Conservation (phyloP, 352 stramenopile species). For the Phytophthora parvispora region DNA sequence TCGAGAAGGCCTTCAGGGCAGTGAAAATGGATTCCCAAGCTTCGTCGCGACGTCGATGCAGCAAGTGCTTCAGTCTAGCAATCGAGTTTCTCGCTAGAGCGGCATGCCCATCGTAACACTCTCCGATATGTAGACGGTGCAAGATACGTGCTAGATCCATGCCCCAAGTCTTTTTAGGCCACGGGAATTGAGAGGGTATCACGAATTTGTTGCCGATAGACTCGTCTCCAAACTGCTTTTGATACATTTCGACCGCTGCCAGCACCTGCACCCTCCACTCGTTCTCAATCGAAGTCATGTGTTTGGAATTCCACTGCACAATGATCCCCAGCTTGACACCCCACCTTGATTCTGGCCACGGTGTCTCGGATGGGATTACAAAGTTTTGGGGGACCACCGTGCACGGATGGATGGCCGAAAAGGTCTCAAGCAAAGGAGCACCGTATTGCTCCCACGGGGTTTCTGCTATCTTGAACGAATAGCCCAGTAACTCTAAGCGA, state of each 20-base stretch:
- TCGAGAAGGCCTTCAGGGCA: slow-evolving; percentile 16
- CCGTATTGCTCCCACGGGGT: slow-evolving; percentile 21
- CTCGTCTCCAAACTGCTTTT: slow-evolving; percentile 6
- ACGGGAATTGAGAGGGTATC: slow-evolving; percentile 27
- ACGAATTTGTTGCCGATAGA: slow-evolving; percentile 18
- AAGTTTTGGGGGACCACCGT: slow-evolving; percentile 26
- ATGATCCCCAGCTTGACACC: slow-evolving; percentile 30
- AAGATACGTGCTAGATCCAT: slow-evolving; percentile 32
- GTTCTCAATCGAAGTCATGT: slow-evolving; percentile 25
- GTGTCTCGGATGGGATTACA: slow-evolving; percentile 25
- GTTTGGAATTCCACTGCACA: slow-evolving; percentile 32
- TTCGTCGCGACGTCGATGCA: slow-evolving; percentile 24
- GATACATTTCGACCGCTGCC: slow-evolving; percentile 24
- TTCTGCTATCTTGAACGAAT: slow-evolving; percentile 28
- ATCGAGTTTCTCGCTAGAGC: slow-evolving; percentile 18
- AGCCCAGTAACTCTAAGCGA: slow-evolving; percentile 22
- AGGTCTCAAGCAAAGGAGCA: slow-evolving; percentile 29
- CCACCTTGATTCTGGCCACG: slow-evolving; percentile 34
- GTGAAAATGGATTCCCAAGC: slow-evolving; percentile 30
- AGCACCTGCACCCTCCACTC: slow-evolving; percentile 34
- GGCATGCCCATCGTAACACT: slow-evolving; percentile 33
- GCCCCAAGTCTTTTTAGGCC: slow-evolving; percentile 33
- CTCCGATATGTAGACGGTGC: slow-evolving; percentile 21
- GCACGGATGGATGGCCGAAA: slow-evolving; percentile 17
- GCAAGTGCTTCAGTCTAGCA: slow-evolving; percentile 8